These are phyloP conservation scores for Kwoniella bestiolae DNA, from an alignment of 768 basidiomycete species.

Conservation along the genomic window DNA sequence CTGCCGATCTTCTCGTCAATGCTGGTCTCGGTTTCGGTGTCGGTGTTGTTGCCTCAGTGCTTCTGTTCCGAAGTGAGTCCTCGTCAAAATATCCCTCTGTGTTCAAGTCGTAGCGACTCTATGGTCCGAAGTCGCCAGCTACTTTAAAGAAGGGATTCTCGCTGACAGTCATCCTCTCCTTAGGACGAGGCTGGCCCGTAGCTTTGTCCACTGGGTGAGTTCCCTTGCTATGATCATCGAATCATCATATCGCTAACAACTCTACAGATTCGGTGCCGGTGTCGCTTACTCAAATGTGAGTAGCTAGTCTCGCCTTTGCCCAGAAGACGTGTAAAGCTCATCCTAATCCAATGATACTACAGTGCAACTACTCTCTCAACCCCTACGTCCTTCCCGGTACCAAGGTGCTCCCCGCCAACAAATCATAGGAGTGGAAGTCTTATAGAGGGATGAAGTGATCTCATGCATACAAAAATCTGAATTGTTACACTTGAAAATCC, in stretches of 20 bases:
- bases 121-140: too few species aligned
- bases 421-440: neutral
- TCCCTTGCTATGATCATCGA: neutral
- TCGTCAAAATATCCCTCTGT: neutral
- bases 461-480: neutral
- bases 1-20: constrained; percentile 57
- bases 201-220: constrained; percentile 57
- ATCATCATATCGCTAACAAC: neutral
- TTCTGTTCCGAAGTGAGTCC: constrained; percentile 57
- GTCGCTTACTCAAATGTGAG: constrained; percentile 57
- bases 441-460: neutral
- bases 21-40: constrained; percentile 58
- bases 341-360: constrained; percentile 3
- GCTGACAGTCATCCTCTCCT: neutral
- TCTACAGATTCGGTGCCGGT: constrained; percentile 54
- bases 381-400: constrained; percentile 58
- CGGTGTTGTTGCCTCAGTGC: constrained; percentile 58
- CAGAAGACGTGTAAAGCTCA: neutral
- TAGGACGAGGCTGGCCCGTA: constrained; percentile 58
- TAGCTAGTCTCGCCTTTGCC: neutral
- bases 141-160: neutral
- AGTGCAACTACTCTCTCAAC: constrained; percentile 59
- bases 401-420: constrained; percentile 47
- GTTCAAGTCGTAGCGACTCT: neutral
- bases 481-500: too few species aligned